These are phyloP conservation scores for Tolypocladium ophioglossoides DNA, from an alignment of 2,329 filamentous ascomycete species.

Conservation along the genomic window DNA sequence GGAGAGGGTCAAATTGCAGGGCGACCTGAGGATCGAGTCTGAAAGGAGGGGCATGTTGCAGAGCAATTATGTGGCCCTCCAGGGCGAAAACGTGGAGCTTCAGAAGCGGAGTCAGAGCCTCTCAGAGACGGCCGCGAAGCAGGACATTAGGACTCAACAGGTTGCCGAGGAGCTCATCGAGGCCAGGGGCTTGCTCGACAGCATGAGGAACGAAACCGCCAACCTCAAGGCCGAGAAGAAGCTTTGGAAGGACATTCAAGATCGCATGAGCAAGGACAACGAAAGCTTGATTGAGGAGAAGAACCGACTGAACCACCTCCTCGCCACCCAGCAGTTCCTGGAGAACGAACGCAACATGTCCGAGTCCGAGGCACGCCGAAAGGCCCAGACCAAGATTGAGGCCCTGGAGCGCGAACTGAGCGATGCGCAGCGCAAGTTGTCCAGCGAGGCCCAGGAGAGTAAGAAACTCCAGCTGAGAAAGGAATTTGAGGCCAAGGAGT, in stretches of 20 bases:
- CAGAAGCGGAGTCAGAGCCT: conserved; percentile 71
- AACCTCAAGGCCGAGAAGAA: conserved; percentile 94
- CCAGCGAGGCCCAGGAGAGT: conserved; percentile 70
- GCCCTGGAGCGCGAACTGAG: conserved; percentile 68
- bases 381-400: conserved; percentile 70
- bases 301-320: conserved; percentile 68
- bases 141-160: conserved; percentile 83
- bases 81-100: conserved; percentile 75
- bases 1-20: conserved; percentile 69
- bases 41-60: conserved; percentile 87
- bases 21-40: conserved; percentile 69
- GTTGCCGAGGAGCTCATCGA: conserved; percentile 90
- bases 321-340: conserved; percentile 76
- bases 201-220: conserved; percentile 78
- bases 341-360: conserved; percentile 84
- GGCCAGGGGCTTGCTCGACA: conserved; percentile 69
- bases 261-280: conserved; percentile 79
- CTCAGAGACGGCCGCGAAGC: conserved; percentile 76
- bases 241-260: conserved; percentile 88
- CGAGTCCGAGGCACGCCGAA: conserved; percentile 71
- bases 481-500: conserved; percentile 82
- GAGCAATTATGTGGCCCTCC: conserved; percentile 73
- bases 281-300: conserved; percentile 77
- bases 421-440: conserved; percentile 70
- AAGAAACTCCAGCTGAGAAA: conserved; percentile 77